Evolutionary conservation across 345 rosid species (phyloP).

Genomic region (Ailanthus altissimus): DNA sequence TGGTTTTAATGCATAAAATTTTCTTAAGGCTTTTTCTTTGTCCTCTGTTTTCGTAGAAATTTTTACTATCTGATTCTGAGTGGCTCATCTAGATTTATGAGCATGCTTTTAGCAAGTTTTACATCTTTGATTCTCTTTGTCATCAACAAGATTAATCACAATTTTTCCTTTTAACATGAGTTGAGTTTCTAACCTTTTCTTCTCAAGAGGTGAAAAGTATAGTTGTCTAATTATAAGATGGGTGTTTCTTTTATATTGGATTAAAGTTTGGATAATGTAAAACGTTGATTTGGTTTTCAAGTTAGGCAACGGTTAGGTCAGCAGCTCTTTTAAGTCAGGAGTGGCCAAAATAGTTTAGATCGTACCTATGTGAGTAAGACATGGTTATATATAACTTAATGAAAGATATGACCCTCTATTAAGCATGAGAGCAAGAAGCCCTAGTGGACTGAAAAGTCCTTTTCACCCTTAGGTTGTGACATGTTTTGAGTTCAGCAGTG

Average conservation of each 20-base stretch:
- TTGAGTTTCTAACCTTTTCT: not conserved
- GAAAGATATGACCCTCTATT: not conserved
- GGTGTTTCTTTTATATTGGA: not conserved
- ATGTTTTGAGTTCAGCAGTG: not conserved
- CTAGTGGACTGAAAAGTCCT: not conserved
- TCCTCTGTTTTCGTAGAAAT: not conserved
- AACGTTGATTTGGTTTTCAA: not conserved
- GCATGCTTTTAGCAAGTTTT: not conserved
- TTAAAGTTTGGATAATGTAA: not conserved
- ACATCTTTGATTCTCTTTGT: not conserved
- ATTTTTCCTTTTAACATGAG: not conserved
- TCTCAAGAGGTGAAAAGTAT: not conserved
- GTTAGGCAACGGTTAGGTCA: not conserved
- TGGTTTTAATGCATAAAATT: constrained; percentile 3
- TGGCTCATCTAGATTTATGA: not conserved
- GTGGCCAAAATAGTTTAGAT: not conserved
- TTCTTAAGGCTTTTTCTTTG: constrained; percentile 1
- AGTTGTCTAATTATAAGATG: not conserved
- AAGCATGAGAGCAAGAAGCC: not conserved
- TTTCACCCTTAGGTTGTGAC: not conserved
- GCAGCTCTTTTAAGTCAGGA: not conserved
- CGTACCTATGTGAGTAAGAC: not conserved
- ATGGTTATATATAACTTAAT: not conserved
- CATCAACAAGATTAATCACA: not conserved
- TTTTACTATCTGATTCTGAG: not conserved